Conservation (phyloP, 2,329 filamentous ascomycete species). For the Colletotrichum sansevieriae region DNA sequence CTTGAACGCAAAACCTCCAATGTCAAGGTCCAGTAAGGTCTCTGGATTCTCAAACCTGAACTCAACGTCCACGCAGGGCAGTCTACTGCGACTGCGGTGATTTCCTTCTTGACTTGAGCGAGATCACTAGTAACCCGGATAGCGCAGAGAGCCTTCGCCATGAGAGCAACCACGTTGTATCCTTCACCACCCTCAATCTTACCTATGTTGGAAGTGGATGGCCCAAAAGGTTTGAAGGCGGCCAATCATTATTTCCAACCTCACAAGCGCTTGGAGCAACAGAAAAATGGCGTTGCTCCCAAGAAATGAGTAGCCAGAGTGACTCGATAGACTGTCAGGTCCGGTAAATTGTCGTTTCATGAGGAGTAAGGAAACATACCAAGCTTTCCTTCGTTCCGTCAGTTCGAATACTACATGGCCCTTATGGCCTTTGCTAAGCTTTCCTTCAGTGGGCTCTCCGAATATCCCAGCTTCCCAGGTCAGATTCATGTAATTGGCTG, state of each 20-base stretch:
- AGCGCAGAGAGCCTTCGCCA: slow-evolving; percentile 3
- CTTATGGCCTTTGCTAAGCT: slow-evolving; percentile 79
- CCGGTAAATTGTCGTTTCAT: slow-evolving; percentile 7
- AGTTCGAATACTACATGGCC: slow-evolving; percentile 72
- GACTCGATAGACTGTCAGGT: not conserved
- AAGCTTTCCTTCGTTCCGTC: slow-evolving; percentile 71
- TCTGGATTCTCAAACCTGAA: slow-evolving; percentile 41
- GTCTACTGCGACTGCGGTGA: slow-evolving; percentile 21
- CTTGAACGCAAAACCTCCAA: slow-evolving; percentile 38
- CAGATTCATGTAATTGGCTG: slow-evolving; percentile 59
- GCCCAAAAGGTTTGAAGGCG: slow-evolving; percentile 31
- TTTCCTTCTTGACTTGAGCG: slow-evolving; percentile 25
- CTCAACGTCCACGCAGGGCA: slow-evolving; percentile 25
- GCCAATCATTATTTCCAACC: not conserved
- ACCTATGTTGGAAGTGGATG: slow-evolving; percentile 39
- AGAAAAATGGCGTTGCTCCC: not conserved
- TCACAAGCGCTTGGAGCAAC: not conserved
- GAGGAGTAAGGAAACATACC: slow-evolving; percentile 14
- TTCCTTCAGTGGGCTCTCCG: slow-evolving; percentile 80
- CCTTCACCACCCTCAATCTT: slow-evolving; percentile 41
- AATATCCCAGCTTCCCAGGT: slow-evolving; percentile 75
- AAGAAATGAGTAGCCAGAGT: slow-evolving; percentile 1
- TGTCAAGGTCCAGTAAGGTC: slow-evolving; percentile 32
- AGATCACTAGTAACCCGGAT: slow-evolving; percentile 4
- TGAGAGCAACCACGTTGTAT: slow-evolving; percentile 40